Evolutionary conservation across 805 yeast species (phyloP), one percentile per base, ranked within the genome.

Genomic region (Dipodascus albidus): DNA sequence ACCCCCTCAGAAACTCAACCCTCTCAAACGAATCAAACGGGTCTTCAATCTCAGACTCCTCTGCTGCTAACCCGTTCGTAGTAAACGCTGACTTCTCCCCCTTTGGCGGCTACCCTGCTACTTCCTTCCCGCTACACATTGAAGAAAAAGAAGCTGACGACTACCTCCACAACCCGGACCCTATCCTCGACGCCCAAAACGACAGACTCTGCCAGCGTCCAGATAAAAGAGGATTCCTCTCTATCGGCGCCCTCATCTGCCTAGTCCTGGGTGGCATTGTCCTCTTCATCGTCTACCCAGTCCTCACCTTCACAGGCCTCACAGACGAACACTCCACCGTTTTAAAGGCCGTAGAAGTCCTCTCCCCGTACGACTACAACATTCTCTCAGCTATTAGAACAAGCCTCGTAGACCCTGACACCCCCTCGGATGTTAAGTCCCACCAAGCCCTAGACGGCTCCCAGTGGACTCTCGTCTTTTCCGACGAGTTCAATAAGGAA

Each of bases 71-170:
- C 52, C 67, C 68, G 11, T 65, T 63, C 57, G 67, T 64, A 24
- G 65, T 62, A 23, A 66, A 69, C 58, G 71, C 72, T 8, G 75
- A 71, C 58, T 70, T 68, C 54, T 67, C 72, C 50, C 99, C 98
- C 2, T 91, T 91, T 70, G 99, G 98, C 51, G 98, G 98, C 15
- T 91, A 87, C 68, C 98, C 99, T 0, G 95, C 96, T 6, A 76
- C 89, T 17, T 82, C 88, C 2, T 91, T 91, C 71, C 99, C 99
- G 1, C 72, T 91, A 54, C 83, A 79, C 60, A 81, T 93, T 58
- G 96, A 91, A 55, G 98, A 91, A 61, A 87, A 87, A 69, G 99
- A 91, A 69, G 84, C 86, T 8, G 99, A 91, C 70, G 99, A 91
- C 68, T 90, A 87, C 64, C 67, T 93, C 59, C 98, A 91, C 69